Percentiles rank a stretch among this genome's conserved stretches.
phyloP scores from a whole-genome alignment of 768 basidiomycete genomes.

The Lactarius indigo region DNA sequence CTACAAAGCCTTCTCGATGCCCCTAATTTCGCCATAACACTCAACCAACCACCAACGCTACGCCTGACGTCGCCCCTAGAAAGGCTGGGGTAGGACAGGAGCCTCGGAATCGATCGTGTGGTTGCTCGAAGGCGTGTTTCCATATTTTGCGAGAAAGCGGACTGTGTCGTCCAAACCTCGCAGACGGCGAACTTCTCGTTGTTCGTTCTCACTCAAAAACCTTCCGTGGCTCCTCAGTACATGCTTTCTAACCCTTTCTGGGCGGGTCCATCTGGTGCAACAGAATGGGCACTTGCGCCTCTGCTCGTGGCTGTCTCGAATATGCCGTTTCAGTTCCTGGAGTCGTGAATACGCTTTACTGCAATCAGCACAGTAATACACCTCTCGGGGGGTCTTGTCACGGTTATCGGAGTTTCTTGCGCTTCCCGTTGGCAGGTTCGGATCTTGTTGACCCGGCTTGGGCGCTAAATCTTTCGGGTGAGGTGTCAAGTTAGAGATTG shows the following conservation, averaged over 20 bases:
- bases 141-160: background rate
- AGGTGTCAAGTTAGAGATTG: background rate
- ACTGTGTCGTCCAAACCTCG: background rate
- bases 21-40: background rate
- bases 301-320: background rate
- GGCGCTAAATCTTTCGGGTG: background rate
- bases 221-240: background rate
- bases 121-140: too few species aligned
- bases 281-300: slow-evolving; percentile 7
- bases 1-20: background rate
- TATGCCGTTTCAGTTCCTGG: slow-evolving; percentile 5
- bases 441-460: background rate
- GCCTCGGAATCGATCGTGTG: background rate
- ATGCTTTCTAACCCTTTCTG: background rate
- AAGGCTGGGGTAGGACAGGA: background rate
- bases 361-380: background rate
- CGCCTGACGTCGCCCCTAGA: background rate
- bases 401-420: background rate
- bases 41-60: background rate
- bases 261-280: background rate
- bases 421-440: background rate
- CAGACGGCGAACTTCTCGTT: background rate
- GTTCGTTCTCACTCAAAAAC: background rate
- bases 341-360: background rate
- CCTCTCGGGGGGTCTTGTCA: background rate